phyloP scores from a whole-genome alignment of 352 stramenopile species.

The Blastocystis sp. region DNA sequence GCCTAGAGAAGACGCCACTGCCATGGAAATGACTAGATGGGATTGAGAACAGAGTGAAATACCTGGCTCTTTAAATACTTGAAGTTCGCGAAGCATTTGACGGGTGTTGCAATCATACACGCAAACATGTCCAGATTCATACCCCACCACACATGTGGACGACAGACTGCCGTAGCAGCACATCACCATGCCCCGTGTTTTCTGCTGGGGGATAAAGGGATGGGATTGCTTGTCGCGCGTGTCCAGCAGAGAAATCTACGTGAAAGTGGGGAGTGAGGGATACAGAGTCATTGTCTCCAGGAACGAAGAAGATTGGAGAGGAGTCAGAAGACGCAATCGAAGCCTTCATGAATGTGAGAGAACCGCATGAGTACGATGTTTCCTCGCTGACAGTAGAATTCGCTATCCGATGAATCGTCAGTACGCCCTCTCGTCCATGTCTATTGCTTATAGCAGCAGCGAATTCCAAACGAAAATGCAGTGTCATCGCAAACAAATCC shows the following conservation, averaged over 20 bases:
- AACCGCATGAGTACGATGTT: background rate
- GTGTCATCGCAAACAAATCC: background rate
- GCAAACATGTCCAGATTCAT: slow-evolving; percentile 46
- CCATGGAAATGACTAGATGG: slow-evolving; percentile 42
- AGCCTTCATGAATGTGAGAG: slow-evolving; percentile 59
- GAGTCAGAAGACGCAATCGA: background rate
- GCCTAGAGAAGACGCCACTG: background rate
- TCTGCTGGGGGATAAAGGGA: background rate
- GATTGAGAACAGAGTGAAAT: background rate
- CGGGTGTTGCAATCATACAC: background rate
- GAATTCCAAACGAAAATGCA: slow-evolving; percentile 25
- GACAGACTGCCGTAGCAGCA: background rate
- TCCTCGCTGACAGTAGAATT: background rate
- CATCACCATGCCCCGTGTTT: slow-evolving; percentile 58
- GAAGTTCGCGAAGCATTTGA: background rate
- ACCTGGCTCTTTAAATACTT: slow-evolving; percentile 30
- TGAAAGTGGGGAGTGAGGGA: background rate
- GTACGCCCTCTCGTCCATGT: slow-evolving; percentile 33
- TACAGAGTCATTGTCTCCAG: slow-evolving; percentile 36
- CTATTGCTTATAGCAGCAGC: background rate
- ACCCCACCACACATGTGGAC: slow-evolving; percentile 9
- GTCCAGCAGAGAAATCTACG: slow-evolving; percentile 1
- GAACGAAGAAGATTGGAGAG: slow-evolving; percentile 15
- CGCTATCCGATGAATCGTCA: background rate
- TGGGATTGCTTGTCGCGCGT: background rate